A percentile compares a stretch with the other conserved stretches of the same genome.
These are phyloP conservation scores for Bassia scoparia DNA, from an alignment of 148 eudicot species.

Conservation along the genomic window DNA sequence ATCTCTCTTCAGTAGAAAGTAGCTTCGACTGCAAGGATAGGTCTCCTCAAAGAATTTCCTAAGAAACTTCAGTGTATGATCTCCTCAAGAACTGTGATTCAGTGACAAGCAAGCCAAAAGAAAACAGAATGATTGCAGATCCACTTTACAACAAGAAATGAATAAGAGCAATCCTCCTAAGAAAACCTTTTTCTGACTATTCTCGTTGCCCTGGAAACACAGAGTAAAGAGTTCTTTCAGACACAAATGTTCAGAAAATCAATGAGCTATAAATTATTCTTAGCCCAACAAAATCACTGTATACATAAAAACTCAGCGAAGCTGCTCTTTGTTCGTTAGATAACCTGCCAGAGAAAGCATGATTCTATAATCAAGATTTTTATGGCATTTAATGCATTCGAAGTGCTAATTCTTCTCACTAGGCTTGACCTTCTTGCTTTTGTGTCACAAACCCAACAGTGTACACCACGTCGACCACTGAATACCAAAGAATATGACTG, in stretches of 20 bases:
- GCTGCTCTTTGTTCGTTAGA: constrained; percentile 80
- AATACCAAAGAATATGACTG: constrained; percentile 84
- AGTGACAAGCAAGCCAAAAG: neutral
- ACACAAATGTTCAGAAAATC: neutral
- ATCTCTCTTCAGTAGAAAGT: constrained; percentile 64
- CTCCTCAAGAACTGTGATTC: constrained; percentile 47
- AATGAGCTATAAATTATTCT: neutral
- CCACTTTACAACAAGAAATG: constrained; percentile 66
- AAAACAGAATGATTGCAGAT: neutral
- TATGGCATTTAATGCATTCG: neutral
- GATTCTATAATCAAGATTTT: constrained; percentile 4
- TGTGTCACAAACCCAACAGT: constrained; percentile 98
- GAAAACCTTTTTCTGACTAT: constrained; percentile 58
- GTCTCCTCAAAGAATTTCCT: constrained; percentile 56
- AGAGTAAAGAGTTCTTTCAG: neutral
- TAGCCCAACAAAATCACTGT: constrained; percentile 39
- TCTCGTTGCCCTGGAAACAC: constrained; percentile 63
- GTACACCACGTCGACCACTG: constrained; percentile 98
- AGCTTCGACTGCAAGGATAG: constrained; percentile 51
- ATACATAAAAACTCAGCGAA: constrained; percentile 74
- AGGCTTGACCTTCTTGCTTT: constrained; percentile 79
- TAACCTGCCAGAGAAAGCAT: constrained; percentile 45
- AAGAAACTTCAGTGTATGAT: constrained; percentile 67
- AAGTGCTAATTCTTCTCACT: neutral
- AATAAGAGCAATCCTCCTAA: constrained; percentile 59